phyloP scores from a whole-genome alignment of 148 eudicot genomes.

The Persicaria maculosa region DNA sequence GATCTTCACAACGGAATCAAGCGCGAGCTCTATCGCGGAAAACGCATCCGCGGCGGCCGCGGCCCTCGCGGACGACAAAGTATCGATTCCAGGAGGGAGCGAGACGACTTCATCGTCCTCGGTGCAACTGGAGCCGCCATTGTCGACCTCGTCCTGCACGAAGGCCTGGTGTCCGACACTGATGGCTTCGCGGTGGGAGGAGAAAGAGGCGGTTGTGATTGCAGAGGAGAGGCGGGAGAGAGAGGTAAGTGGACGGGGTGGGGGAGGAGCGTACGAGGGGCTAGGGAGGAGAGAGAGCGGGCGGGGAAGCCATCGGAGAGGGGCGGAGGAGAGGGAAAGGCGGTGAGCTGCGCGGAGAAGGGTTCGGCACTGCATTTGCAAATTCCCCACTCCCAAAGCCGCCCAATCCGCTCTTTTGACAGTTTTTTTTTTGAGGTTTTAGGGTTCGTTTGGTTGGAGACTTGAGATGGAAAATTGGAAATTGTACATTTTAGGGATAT shows the following conservation, averaged over 20 bases:
- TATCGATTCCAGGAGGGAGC: neutral
- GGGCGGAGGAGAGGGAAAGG: conserved; percentile 2
- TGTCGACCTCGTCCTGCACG: neutral
- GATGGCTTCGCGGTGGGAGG: neutral
- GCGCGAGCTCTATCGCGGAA: conserved; percentile 68
- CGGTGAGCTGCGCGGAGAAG: conserved; percentile 13
- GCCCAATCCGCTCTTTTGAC: neutral
- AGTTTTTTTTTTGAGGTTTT: neutral
- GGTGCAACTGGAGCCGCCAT: conserved; percentile 2
- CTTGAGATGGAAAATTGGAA: too few species aligned
- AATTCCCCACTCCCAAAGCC: neutral
- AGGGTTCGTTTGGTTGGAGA: too few species aligned
- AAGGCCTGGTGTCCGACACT: neutral
- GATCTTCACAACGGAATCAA: conserved; percentile 87
- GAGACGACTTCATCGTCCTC: neutral
- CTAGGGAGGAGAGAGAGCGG: conserved; percentile 1
- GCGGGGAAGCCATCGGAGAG: conserved; percentile 7
- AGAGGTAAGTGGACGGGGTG: neutral
- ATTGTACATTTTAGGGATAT: too few species aligned
- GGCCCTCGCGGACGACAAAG: neutral
- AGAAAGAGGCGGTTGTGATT: conserved; percentile 2
- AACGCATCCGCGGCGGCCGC: conserved; percentile 36
- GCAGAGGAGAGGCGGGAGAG: neutral
- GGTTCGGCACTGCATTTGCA: conserved; percentile 11
- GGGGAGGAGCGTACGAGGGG: neutral